A percentile compares a stretch with the other conserved stretches of the same genome.
Conservation (phyloP, 768 basidiomycete genomes). For the Lactifluus piperatus region DNA sequence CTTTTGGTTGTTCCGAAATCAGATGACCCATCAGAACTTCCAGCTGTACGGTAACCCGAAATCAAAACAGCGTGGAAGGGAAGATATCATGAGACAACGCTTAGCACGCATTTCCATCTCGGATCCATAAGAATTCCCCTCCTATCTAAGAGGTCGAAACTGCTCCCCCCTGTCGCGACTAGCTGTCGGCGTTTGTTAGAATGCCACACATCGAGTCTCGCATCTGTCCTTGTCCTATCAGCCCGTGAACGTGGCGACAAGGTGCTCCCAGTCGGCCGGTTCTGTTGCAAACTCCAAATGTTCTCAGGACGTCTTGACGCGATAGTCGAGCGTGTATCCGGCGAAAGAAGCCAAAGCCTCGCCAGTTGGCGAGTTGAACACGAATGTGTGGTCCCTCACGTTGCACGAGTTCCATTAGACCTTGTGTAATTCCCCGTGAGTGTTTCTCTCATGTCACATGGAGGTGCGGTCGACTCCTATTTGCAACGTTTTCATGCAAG, state of each 20-base stretch:
- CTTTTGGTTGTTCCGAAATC: too few species aligned
- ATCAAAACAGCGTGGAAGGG: too few species aligned
- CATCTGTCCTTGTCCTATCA: conserved; percentile 20
- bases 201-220: conserved; percentile 22
- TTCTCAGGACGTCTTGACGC: conserved; percentile 19
- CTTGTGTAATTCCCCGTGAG: background rate
- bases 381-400: conserved; percentile 26
- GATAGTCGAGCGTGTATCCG: conserved; percentile 27
- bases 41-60: too few species aligned
- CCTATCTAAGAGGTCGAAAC: conserved; percentile 23
- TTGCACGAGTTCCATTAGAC: conserved; percentile 20
- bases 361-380: conserved; percentile 25
- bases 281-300: conserved; percentile 26
- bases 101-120: too few species aligned
- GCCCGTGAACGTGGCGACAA: conserved; percentile 26
- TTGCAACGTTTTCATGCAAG: conserved; percentile 37
- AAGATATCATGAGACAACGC: too few species aligned
- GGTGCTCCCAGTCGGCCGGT: conserved; percentile 21
- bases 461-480: conserved; percentile 21
- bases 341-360: conserved; percentile 29
- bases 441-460: background rate
- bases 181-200: conserved; percentile 20
- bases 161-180: conserved; percentile 17
- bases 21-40: background rate
- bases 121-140: too few species aligned